phyloP scores from a whole-genome alignment of 805 yeast genomes.

The Sungouiozyma intestinalis region DNA sequence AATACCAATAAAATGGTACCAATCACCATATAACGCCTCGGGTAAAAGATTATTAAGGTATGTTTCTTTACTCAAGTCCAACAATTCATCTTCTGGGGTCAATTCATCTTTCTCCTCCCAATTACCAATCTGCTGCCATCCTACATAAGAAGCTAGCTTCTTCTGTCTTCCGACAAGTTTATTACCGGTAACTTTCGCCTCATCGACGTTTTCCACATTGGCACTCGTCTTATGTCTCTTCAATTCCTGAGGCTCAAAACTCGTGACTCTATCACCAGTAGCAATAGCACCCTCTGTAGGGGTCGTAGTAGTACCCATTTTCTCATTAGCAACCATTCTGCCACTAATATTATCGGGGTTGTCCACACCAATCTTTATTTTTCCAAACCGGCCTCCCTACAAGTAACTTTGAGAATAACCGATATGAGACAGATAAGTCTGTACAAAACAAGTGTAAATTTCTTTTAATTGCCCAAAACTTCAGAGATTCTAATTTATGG shows the following conservation, averaged over 20 bases:
- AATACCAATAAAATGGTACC: conserved; percentile 86
- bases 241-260: neutral
- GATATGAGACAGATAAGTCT: no score
- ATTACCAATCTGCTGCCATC: conserved; percentile 92
- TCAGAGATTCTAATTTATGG: no score
- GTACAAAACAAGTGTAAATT: no score
- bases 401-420: no score
- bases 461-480: no score
- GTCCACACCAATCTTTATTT: neutral
- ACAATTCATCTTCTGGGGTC: conserved; percentile 55
- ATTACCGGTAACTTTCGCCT: conserved; percentile 11
- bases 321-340: neutral
- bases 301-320: neutral
- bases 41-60: conserved; percentile 68
- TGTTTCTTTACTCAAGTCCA: conserved; percentile 66
- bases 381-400: neutral
- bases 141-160: conserved; percentile 55
- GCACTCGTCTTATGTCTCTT: conserved; percentile 9
- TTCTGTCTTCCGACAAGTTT: conserved; percentile 10
- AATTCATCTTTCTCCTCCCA: conserved; percentile 65
- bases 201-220: conserved; percentile 15
- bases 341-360: neutral
- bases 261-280: neutral
- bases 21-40: conserved; percentile 75
- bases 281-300: neutral